Evolutionary conservation across 2,329 filamentous ascomycete genomes (phyloP).

Genomic region (Neopestalotiopsis rosae): DNA sequence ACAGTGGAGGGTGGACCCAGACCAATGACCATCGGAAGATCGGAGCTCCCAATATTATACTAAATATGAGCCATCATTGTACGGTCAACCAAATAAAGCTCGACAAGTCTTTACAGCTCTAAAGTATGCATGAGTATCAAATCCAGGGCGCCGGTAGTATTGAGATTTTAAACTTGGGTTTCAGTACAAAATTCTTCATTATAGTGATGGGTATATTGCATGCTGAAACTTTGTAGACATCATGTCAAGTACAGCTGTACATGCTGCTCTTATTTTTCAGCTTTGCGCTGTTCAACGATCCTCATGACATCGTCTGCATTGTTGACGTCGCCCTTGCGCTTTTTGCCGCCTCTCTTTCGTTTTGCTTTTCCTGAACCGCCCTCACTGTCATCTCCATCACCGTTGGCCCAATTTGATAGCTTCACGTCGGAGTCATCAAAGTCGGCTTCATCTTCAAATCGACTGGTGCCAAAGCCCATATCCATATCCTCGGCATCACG

Average conservation of each 20-base stretch:
- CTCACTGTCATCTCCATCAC: constrained; percentile 54
- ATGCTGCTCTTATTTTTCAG: constrained; percentile 29
- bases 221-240: too few relatives aligned
- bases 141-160: too few relatives aligned
- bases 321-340: constrained; percentile 79
- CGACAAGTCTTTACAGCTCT: too few relatives aligned
- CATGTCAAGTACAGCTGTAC: background rate
- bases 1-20: background rate
- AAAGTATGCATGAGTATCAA: too few relatives aligned
- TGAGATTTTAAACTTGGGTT: too few relatives aligned
- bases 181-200: too few relatives aligned
- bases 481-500: constrained; percentile 92
- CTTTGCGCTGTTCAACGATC: constrained; percentile 70
- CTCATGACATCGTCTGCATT: constrained; percentile 80
- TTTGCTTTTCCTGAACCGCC: constrained; percentile 55
- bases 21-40: background rate
- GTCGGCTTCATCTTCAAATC: constrained; percentile 88
- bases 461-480: constrained; percentile 88
- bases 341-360: constrained; percentile 75
- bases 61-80: background rate
- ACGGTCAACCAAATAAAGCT: too few relatives aligned
- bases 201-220: too few relatives aligned
- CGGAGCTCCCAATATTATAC: constrained; percentile 4
- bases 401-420: constrained; percentile 68
- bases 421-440: constrained; percentile 71